These are phyloP conservation scores for Allomyces macrogynus DNA, from an alignment of 192 early-diverging fungal genomes.

Conservation along the genomic window DNA sequence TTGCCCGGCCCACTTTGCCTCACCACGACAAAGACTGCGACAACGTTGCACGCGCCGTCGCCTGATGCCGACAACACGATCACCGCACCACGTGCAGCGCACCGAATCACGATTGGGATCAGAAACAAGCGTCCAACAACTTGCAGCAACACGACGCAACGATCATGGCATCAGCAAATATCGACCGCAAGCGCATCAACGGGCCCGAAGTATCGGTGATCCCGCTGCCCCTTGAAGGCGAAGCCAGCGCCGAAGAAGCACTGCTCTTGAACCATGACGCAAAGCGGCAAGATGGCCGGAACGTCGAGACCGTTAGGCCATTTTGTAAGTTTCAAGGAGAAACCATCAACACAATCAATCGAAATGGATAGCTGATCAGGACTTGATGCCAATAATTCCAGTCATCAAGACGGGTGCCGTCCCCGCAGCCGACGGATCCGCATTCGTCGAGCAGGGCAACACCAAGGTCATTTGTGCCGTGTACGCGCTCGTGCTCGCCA, in stretches of 20 bases:
- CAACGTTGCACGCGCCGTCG: too few species aligned
- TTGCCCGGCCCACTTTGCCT: too few species aligned
- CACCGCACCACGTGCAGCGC: too few species aligned
- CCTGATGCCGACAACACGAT: too few species aligned
- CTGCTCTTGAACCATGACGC: conserved; percentile 8
- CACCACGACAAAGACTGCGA: too few species aligned
- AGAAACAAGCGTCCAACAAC: too few species aligned
- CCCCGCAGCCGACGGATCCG: conserved; percentile 51
- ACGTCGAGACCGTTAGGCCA: conserved; percentile 27
- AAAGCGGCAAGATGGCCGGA: conserved; percentile 20
- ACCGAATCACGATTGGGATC: too few species aligned
- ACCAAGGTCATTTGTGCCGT: conserved; percentile 60
- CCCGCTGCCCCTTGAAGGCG: neutral
- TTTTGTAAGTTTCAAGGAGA: too few species aligned
- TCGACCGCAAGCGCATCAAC: neutral
- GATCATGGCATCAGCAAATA: neutral
- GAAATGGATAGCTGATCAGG: too few species aligned
- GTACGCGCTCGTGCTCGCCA: conserved; percentile 19
- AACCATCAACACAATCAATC: too few species aligned
- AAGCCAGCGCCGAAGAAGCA: conserved; percentile 6
- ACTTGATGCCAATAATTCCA: too few species aligned
- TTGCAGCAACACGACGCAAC: neutral
- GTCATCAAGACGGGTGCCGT: conserved; percentile 48
- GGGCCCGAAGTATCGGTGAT: neutral
- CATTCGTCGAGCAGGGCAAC: conserved; percentile 47